Evolutionary conservation across 768 basidiomycete genomes (phyloP).

Genomic region (Rhizopogon vinicolor): DNA sequence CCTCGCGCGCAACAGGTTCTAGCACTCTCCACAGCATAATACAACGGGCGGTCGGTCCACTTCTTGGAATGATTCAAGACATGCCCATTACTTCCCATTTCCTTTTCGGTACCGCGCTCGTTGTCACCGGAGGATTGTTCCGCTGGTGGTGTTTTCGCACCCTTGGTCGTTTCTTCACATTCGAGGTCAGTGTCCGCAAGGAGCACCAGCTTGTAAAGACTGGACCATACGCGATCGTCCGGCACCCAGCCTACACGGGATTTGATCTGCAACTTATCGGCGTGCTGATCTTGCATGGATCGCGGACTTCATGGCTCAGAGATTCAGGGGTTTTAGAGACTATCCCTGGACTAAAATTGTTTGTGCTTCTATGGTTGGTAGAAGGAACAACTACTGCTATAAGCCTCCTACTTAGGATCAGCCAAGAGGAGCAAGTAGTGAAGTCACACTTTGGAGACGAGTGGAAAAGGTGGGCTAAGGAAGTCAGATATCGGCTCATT

Average conservation of each 20-base stretch:
- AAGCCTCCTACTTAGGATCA: neutral
- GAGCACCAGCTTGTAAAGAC: constrained; percentile 22
- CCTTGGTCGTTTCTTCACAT: constrained; percentile 25
- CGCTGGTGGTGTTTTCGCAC: constrained; percentile 21
- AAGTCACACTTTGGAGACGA: constrained; percentile 25
- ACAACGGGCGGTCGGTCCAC: neutral
- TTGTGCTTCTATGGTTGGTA: neutral
- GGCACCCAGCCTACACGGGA: constrained; percentile 26
- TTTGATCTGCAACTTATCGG: constrained; percentile 7
- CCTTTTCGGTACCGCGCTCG: constrained; percentile 13
- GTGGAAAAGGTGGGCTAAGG: constrained; percentile 28
- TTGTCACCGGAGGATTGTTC: constrained; percentile 14
- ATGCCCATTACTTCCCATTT: constrained; percentile 8
- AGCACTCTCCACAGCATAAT: neutral
- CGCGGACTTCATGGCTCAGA: constrained; percentile 9
- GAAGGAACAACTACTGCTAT: neutral
- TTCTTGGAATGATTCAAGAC: neutral
- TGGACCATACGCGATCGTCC: constrained; percentile 25
- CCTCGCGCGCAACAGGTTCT: neutral
- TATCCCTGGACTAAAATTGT: constrained; percentile 1
- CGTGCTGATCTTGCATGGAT: constrained; percentile 1
- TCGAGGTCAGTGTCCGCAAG: constrained; percentile 18
- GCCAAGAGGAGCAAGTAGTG: constrained; percentile 27
- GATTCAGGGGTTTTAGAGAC: constrained; percentile 6
- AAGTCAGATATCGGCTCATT: constrained; percentile 27